A percentile compares a stretch with the other conserved stretches of the same genome.
phyloP scores from a whole-genome alignment of 176 grass and related monocot genomes.

The Triticum timopheevii region DNA sequence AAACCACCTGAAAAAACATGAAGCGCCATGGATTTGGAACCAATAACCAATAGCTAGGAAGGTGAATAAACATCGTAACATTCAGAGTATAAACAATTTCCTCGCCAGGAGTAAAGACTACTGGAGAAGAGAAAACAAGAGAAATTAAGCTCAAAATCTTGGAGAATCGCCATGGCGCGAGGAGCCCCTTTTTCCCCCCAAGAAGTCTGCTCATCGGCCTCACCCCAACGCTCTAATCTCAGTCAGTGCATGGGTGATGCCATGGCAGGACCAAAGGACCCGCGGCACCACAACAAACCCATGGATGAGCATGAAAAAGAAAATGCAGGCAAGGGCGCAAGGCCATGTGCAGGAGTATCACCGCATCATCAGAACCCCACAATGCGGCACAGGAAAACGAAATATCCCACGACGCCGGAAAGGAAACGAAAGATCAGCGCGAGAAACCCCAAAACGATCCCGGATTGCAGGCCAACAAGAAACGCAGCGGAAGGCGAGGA shows the following conservation, averaged over 20 bases:
- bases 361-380: not conserved
- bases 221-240: not conserved
- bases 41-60: not conserved
- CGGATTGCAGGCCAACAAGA: not conserved
- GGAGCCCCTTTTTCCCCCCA: not conserved
- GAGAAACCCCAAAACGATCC: not conserved
- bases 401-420: not conserved
- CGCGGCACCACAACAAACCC: not conserved
- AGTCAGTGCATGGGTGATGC: conserved; percentile 19
- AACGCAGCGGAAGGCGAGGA: not conserved
- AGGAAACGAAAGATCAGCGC: not conserved
- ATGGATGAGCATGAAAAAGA: not conserved
- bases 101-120: not conserved
- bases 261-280: not conserved
- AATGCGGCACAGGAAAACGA: too few species aligned
- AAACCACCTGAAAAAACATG: not conserved
- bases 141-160: not conserved
- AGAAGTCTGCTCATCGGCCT: not conserved
- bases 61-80: not conserved
- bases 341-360: not conserved
- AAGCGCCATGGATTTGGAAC: not conserved
- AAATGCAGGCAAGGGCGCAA: too few species aligned
- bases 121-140: not conserved
- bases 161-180: too few species aligned
- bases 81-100: conserved; percentile 16